A percentile compares a stretch with the other conserved stretches of the same genome.
Conservation (phyloP, 2,329 filamentous ascomycete species). For the Hypoxylon sp. region DNA sequence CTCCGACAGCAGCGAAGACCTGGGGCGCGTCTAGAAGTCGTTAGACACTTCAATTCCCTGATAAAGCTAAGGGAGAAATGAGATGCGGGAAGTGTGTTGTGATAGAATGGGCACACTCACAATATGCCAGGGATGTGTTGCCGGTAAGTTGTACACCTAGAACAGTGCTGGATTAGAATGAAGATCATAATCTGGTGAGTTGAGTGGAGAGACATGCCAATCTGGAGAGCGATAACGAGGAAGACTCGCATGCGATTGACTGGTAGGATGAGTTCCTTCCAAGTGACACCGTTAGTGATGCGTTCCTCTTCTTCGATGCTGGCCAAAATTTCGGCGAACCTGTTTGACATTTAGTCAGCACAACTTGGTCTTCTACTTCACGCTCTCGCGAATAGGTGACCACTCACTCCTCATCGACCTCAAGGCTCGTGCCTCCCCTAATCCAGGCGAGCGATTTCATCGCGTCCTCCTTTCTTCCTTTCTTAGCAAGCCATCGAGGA, state of each 20-base stretch:
- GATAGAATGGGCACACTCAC: slow-evolving; percentile 39
- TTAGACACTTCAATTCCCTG: background rate
- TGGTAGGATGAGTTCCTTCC: slow-evolving; percentile 61
- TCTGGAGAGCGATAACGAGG: slow-evolving; percentile 63
- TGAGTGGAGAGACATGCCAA: slow-evolving; percentile 50
- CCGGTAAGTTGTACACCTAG: slow-evolving; percentile 61
- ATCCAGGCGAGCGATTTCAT: slow-evolving; percentile 63
- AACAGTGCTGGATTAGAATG: slow-evolving; percentile 2
- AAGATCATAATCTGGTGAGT: background rate
- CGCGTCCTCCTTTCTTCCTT: slow-evolving; percentile 61
- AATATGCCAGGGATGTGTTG: slow-evolving; percentile 65
- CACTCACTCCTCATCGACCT: slow-evolving; percentile 54
- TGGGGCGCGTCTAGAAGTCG: slow-evolving; percentile 59
- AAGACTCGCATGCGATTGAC: slow-evolving; percentile 63
- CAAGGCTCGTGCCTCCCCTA: slow-evolving; percentile 58
- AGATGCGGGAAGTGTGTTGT: background rate
- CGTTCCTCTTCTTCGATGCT: slow-evolving; percentile 63
- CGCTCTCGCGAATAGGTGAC: background rate
- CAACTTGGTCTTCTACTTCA: background rate
- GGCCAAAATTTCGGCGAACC: slow-evolving; percentile 58
- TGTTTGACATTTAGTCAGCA: slow-evolving; percentile 26
- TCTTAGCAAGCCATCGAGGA: slow-evolving; percentile 61
- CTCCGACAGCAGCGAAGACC: slow-evolving; percentile 64
- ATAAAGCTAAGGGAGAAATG: background rate
- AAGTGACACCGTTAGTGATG: slow-evolving; percentile 60